phyloP scores from a whole-genome alignment of 176 grass and related monocot genomes.

The Paspalum vaginatum region DNA sequence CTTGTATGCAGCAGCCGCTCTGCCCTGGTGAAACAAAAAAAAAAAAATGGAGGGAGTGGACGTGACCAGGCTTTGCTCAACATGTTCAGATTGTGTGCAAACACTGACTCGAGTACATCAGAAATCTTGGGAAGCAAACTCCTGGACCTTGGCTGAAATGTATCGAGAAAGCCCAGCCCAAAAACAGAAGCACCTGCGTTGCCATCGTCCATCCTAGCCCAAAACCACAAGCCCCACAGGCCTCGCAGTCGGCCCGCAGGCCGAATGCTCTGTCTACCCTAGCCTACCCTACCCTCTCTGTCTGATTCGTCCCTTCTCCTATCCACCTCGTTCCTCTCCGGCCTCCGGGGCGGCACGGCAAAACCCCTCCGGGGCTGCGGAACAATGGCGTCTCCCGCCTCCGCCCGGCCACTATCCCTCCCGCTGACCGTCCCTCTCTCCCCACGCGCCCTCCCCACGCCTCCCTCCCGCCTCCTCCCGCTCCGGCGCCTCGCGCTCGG shows the following conservation, averaged over 20 bases:
- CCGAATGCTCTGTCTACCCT: neutral
- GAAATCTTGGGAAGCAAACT: too few species aligned
- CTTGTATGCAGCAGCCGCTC: neutral
- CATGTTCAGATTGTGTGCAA: too few species aligned
- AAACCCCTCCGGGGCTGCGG: neutral
- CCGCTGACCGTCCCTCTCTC: constrained; percentile 2
- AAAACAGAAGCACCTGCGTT: too few species aligned
- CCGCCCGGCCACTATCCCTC: constrained; percentile 39
- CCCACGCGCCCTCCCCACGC: neutral
- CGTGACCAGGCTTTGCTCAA: too few species aligned
- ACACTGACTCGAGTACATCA: too few species aligned
- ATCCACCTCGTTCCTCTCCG: neutral
- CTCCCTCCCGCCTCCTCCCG: neutral
- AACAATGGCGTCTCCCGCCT: constrained; percentile 49
- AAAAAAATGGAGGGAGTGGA: too few species aligned
- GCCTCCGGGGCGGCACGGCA: neutral
- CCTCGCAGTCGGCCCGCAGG: too few species aligned
- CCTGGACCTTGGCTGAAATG: too few species aligned
- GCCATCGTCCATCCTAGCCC: too few species aligned
- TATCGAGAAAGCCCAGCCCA: too few species aligned
- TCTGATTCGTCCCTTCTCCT: neutral
- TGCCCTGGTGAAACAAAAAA: neutral
- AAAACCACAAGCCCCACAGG: too few species aligned
- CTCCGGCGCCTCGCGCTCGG: constrained; percentile 27
- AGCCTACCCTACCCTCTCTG: too few species aligned